These are phyloP conservation scores for Mortierella antarctica DNA, from an alignment of 192 early-diverging fungal species.

Conservation along the genomic window DNA sequence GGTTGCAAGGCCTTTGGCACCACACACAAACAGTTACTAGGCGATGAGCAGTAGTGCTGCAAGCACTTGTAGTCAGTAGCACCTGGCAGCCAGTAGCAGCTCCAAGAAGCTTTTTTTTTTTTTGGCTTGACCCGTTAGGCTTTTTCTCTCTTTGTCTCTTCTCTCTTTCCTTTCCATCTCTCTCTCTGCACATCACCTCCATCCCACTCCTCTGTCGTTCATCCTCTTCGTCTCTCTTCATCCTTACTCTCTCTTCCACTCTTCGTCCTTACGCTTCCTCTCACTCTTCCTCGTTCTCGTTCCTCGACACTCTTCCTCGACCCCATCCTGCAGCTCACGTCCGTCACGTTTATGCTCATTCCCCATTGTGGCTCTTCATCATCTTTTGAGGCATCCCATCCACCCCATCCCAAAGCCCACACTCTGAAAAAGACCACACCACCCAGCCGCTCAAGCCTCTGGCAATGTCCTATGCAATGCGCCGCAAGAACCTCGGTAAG, in stretches of 20 bases:
- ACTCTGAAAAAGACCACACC: neutral
- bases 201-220: neutral
- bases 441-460: neutral
- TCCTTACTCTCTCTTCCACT: neutral
- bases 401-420: neutral
- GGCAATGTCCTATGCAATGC: constrained; percentile 45
- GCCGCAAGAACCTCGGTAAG: constrained; percentile 52
- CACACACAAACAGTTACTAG: no score
- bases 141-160: constrained; percentile 9
- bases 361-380: neutral
- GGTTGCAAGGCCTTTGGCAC: no score
- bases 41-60: no score
- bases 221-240: neutral
- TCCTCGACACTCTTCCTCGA: neutral
- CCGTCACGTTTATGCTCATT: neutral
- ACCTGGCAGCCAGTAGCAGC: neutral
- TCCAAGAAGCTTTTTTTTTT: neutral
- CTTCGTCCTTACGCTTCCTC: neutral
- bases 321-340: neutral
- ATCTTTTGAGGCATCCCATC: neutral
- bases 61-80: neutral
- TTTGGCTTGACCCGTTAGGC: neutral
- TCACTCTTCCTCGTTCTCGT: neutral
- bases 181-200: neutral
- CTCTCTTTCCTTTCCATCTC: neutral